These are phyloP conservation scores for Microascus cirrosus DNA, from an alignment of 2,329 filamentous ascomycete species.

Conservation along the genomic window DNA sequence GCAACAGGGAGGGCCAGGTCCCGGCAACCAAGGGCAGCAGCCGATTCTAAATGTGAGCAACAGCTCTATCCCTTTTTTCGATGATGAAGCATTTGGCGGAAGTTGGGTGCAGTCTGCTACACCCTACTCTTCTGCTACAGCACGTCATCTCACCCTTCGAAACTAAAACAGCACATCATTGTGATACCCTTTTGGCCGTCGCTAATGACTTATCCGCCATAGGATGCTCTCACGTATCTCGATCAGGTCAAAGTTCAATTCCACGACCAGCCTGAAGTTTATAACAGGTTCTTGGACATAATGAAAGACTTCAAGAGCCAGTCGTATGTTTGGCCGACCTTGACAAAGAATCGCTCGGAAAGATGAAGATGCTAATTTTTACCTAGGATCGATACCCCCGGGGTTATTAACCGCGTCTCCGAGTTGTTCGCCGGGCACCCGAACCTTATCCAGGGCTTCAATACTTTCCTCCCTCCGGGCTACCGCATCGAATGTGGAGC, in stretches of 20 bases:
- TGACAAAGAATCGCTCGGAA: neutral
- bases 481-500: slow-evolving; percentile 95
- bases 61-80: neutral
- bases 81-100: neutral
- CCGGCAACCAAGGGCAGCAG: slow-evolving; percentile 28
- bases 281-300: slow-evolving; percentile 92
- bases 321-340: slow-evolving; percentile 48
- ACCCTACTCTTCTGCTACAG: neutral
- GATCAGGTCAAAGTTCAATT: slow-evolving; percentile 99
- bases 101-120: neutral
- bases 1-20: slow-evolving; percentile 32
- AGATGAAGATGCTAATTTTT: neutral
- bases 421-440: slow-evolving; percentile 93
- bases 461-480: slow-evolving; percentile 90
- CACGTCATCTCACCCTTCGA: neutral
- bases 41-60: slow-evolving; percentile 40
- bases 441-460: slow-evolving; percentile 92
- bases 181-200: neutral
- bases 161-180: neutral
- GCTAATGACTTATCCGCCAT: neutral
- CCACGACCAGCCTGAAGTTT: slow-evolving; percentile 91
- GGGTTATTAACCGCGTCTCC: slow-evolving; percentile 93
- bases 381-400: slow-evolving; percentile 83
- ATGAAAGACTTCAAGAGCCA: slow-evolving; percentile 99
- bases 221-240: slow-evolving; percentile 80